These are phyloP conservation scores for Aspergillus brunneoviolaceus DNA, from an alignment of 2,329 filamentous ascomycete genomes.

Conservation along the genomic window DNA sequence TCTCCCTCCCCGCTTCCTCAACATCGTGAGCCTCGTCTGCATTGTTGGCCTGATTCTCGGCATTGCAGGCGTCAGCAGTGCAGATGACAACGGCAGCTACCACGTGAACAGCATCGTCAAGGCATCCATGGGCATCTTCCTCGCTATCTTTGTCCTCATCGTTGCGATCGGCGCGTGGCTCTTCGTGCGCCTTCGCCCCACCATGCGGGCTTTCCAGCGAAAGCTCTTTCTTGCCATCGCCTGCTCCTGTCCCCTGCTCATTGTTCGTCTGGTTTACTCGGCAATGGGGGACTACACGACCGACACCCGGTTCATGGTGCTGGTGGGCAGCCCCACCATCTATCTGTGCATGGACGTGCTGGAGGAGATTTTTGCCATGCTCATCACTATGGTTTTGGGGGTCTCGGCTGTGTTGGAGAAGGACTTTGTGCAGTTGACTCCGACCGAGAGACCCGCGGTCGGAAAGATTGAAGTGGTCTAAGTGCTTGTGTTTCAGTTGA, in stretches of 20 bases:
- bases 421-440: slow-evolving; percentile 4
- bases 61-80: slow-evolving; percentile 23
- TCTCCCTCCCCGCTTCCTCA: slow-evolving; percentile 17
- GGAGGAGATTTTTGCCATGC: slow-evolving; percentile 30
- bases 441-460: background rate
- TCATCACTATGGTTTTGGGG: slow-evolving; percentile 21
- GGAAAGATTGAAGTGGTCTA: background rate
- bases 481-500: slow-evolving; percentile 38
- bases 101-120: slow-evolving; percentile 17
- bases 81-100: slow-evolving; percentile 4
- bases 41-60: slow-evolving; percentile 27
- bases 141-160: slow-evolving; percentile 23
- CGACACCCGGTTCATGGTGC: slow-evolving; percentile 5
- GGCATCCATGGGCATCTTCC: slow-evolving; percentile 26
- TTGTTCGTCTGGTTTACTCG: slow-evolving; percentile 28
- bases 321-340: slow-evolving; percentile 24
- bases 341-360: slow-evolving; percentile 34
- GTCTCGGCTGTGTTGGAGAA: slow-evolving; percentile 19
- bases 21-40: slow-evolving; percentile 11
- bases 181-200: slow-evolving; percentile 9
- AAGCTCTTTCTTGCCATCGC: slow-evolving; percentile 30
- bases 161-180: slow-evolving; percentile 16
- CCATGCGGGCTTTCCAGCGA: slow-evolving; percentile 21
- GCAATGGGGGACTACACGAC: slow-evolving; percentile 23
- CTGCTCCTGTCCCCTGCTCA: slow-evolving; percentile 27